Evolutionary conservation across 2,329 filamentous ascomycete genomes (phyloP), one percentile per base, ranked within the genome.

Genomic region (Fusarium sp.): DNA sequence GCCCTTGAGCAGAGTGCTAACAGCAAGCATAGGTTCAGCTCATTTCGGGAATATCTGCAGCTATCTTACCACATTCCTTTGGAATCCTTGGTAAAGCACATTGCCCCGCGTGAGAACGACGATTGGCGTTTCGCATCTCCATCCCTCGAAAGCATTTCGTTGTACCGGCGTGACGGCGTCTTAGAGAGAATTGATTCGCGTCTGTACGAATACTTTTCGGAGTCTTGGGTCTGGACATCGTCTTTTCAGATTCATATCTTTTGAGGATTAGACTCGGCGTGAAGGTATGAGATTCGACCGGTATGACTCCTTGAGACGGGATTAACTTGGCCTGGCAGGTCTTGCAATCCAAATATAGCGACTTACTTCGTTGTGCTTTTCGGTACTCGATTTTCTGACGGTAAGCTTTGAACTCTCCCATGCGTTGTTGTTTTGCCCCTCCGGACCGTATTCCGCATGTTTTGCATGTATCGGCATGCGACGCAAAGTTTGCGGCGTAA

Each of bases 121-220:
- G 53, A 68, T 69, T 67, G 61, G 62, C 58, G 60, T 72, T 71
- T 70, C 62, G 58, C 69, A 70, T 58, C 56, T 48, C 65, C 36
- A 68, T 58, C 65, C 44, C 60, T 70, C 67, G 41, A 62, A 70
- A 72, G 71, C 71, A 74, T 70, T 71, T 64, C 65, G 63, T 74
- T 70, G 70, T 70, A 71, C 62, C 69, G 75, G 76, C 75, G 77
- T 78, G 75, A 75, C 70, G 76, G 76, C 74, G 76, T 79, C 73
- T 72, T 68, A 76, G 67, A 75, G 64, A 69, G 67, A 69, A 62
- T 74, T 71, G 65, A 62, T 73, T 71, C 68, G 73, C 70, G 66
- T 74, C 74, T 73, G 71, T 72, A 72, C 73, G 73, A 72, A 73
- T 73, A 70, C 69, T 70, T 75, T 75, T 75, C 71, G 72, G 72